A percentile compares a stretch with the other conserved stretches of the same genome.
Evolutionary conservation across 2,329 filamentous ascomycete genomes (phyloP).

Genomic region (Dothistroma pini): DNA sequence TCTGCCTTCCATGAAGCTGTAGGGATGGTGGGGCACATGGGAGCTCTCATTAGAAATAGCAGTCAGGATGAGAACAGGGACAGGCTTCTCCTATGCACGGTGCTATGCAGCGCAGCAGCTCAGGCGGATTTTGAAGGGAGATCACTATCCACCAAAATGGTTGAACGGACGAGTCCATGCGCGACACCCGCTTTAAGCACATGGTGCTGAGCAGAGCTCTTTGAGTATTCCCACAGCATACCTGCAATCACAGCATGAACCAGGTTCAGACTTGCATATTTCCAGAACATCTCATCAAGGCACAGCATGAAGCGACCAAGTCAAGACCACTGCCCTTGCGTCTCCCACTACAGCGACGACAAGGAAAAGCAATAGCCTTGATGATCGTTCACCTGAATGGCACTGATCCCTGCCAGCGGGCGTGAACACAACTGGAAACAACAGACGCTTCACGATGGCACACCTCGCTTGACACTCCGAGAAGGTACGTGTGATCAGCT

Average conservation of each 20-base stretch:
- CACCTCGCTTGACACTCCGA: neutral
- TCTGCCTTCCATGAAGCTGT: neutral
- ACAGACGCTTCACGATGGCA: neutral
- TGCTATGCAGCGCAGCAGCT: neutral
- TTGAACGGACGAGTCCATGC: too few species aligned
- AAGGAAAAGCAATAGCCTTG: neutral
- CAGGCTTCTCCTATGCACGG: neutral
- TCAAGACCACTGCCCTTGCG: neutral
- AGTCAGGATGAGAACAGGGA: neutral
- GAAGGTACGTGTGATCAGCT: neutral
- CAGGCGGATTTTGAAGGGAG: neutral
- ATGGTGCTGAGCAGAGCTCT: too few species aligned
- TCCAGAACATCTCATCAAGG: neutral
- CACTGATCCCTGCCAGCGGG: neutral
- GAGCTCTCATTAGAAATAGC: neutral
- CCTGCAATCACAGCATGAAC: neutral
- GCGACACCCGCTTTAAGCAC: too few species aligned
- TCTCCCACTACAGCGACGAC: neutral
- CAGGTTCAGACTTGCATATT: neutral
- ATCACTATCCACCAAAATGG: too few species aligned
- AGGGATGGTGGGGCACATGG: neutral
- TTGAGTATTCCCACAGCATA: too few species aligned
- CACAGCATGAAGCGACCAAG: neutral
- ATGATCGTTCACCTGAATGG: neutral
- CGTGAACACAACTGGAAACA: too few species aligned